Evolutionary conservation across 2,329 filamentous ascomycete species (phyloP).

Genomic region (Alternaria postmessia): DNA sequence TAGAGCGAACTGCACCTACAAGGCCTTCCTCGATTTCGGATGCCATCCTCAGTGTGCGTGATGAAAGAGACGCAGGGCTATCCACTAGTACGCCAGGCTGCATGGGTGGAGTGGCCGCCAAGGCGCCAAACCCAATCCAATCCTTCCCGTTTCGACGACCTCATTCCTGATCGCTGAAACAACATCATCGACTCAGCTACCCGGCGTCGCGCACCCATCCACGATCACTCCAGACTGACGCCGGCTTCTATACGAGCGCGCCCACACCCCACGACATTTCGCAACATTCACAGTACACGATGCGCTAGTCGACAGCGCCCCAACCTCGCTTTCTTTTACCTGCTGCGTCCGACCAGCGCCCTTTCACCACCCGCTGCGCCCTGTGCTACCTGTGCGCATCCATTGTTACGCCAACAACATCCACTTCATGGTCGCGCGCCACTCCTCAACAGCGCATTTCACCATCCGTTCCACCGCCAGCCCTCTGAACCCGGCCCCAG

Average conservation of each 20-base stretch:
- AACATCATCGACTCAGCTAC: constrained; percentile 9
- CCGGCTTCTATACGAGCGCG: constrained; percentile 15
- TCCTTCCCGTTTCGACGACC: constrained; percentile 13
- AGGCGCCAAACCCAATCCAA: constrained; percentile 8
- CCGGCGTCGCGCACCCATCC: constrained; percentile 17
- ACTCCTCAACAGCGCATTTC: constrained; percentile 5
- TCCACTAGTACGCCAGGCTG: neutral
- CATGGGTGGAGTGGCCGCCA: constrained; percentile 10
- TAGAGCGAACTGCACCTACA: neutral
- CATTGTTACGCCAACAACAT: constrained; percentile 2
- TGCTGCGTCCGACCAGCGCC: constrained; percentile 16
- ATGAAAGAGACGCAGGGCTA: constrained; percentile 6
- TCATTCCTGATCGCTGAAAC: constrained; percentile 20
- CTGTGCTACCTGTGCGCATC: constrained; percentile 12
- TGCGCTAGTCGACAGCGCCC: constrained; percentile 10
- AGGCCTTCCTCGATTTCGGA: constrained; percentile 7
- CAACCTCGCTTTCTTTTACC: constrained; percentile 17
- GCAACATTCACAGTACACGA: constrained; percentile 14
- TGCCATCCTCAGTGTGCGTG: neutral
- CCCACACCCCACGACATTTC: constrained; percentile 15
- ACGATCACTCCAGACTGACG: neutral
- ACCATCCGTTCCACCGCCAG: neutral
- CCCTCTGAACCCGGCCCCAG: neutral
- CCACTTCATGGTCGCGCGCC: neutral
- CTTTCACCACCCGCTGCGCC: constrained; percentile 18